phyloP scores from a whole-genome alignment of 169 alveolate genomes.

The Plasmodium vivax region DNA sequence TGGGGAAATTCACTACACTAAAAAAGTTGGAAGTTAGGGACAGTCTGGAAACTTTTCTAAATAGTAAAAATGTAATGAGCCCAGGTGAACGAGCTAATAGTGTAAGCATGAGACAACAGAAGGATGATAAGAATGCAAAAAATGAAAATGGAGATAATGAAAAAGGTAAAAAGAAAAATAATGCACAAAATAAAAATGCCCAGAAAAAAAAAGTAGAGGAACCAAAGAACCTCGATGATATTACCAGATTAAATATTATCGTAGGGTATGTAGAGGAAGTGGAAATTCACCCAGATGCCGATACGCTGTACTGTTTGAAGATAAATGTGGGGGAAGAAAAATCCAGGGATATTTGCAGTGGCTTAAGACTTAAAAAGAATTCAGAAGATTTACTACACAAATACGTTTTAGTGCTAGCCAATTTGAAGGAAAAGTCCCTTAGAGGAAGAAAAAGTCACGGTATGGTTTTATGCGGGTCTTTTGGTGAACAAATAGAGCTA shows the following conservation, averaged over 20 bases:
- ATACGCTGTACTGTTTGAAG: constrained; percentile 83
- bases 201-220: constrained; percentile 64
- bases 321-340: constrained; percentile 82
- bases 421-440: constrained; percentile 84
- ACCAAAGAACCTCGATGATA: constrained; percentile 80
- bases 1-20: constrained; percentile 27
- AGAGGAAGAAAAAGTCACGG: constrained; percentile 88
- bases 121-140: background rate
- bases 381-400: constrained; percentile 84
- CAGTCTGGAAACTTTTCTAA: constrained; percentile 16
- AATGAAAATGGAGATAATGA: constrained; percentile 2
- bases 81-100: constrained; percentile 15
- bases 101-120: background rate
- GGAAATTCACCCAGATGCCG: constrained; percentile 86
- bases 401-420: constrained; percentile 86
- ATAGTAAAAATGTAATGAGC: background rate
- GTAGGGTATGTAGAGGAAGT: constrained; percentile 82
- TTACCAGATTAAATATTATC: constrained; percentile 77
- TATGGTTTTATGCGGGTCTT: constrained; percentile 83
- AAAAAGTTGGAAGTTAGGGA: constrained; percentile 17
- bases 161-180: constrained; percentile 61
- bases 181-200: constrained; percentile 28
- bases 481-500: constrained; percentile 42
- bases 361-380: constrained; percentile 81
- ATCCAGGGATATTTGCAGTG: constrained; percentile 85